Conservation (phyloP, 2,329 filamentous ascomycete genomes). For the Coniella lustricola region DNA sequence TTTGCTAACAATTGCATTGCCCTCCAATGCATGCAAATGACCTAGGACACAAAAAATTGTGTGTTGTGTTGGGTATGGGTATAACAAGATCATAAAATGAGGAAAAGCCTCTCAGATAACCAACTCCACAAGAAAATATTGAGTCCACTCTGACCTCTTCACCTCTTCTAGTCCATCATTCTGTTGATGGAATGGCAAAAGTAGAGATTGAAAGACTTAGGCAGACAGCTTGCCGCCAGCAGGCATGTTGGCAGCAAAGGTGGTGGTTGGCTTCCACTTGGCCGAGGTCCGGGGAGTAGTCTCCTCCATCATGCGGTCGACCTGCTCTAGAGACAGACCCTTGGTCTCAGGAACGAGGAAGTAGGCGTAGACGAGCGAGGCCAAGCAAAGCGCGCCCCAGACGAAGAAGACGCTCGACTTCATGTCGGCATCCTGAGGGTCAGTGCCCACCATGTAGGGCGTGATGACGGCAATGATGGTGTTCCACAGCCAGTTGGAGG, state of each 20-base stretch:
- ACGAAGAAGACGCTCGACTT: conserved; percentile 67
- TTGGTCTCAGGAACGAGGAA: conserved; percentile 70
- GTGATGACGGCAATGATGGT: conserved; percentile 65
- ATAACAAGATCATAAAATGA: neutral
- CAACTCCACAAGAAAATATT: neutral
- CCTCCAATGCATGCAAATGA: neutral
- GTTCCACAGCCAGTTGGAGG: conserved; percentile 91
- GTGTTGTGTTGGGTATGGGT: conserved; percentile 1
- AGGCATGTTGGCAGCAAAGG: conserved; percentile 46
- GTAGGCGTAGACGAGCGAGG: conserved; percentile 58
- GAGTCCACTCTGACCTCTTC: too few species aligned
- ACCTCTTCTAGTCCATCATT: too few species aligned
- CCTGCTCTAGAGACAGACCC: conserved; percentile 70
- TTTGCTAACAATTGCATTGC: neutral
- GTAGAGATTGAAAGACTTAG: conserved; percentile 25
- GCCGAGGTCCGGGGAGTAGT: conserved; percentile 67
- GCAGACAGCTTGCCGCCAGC: conserved; percentile 27
- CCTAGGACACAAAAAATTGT: too few species aligned
- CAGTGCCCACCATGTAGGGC: conserved; percentile 59
- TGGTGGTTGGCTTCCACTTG: conserved; percentile 67
- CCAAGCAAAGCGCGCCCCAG: conserved; percentile 61
- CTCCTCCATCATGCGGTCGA: conserved; percentile 87
- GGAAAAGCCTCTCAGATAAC: too few species aligned
- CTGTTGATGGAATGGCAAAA: neutral
- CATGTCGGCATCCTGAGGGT: conserved; percentile 51